These are phyloP conservation scores for Capsicum rhomboideum DNA, from an alignment of 257 asterid genomes.

Conservation along the genomic window DNA sequence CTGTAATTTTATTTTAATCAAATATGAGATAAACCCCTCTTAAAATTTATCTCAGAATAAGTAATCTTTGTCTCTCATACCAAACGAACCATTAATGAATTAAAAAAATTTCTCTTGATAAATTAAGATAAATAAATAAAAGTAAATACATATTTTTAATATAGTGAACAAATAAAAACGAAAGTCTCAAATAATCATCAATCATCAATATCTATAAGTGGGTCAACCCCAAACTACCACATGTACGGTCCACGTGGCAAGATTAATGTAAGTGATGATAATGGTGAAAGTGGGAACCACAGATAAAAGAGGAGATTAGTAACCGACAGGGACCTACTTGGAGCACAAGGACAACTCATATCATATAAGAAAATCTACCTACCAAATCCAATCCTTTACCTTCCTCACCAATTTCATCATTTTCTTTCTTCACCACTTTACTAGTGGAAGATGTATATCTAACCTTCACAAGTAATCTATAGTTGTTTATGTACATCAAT, in stretches of 20 bases:
- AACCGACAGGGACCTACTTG: background rate
- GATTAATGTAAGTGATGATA: background rate
- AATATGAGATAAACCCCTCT: no score
- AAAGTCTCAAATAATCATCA: no score
- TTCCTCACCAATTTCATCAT: conserved; percentile 54
- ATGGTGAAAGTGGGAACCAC: background rate
- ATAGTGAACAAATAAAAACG: no score
- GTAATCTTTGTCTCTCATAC: no score
- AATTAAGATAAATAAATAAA: no score
- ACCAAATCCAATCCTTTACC: conserved; percentile 66
- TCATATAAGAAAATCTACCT: conserved; percentile 59
- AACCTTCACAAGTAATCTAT: background rate
- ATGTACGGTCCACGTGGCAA: conserved; percentile 2
- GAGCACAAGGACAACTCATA: conserved; percentile 6
- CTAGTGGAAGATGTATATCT: background rate
- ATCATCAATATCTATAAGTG: background rate
- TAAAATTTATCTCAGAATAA: no score
- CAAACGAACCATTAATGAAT: no score
- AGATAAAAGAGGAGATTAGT: background rate
- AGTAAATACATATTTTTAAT: no score
- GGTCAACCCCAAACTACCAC: background rate
- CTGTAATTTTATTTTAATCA: no score
- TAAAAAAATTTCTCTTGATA: no score
- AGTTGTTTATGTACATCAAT: background rate
- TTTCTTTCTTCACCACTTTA: background rate